Conservation (phyloP, 768 basidiomycete species). For the Boletus vermiculosoides region DNA sequence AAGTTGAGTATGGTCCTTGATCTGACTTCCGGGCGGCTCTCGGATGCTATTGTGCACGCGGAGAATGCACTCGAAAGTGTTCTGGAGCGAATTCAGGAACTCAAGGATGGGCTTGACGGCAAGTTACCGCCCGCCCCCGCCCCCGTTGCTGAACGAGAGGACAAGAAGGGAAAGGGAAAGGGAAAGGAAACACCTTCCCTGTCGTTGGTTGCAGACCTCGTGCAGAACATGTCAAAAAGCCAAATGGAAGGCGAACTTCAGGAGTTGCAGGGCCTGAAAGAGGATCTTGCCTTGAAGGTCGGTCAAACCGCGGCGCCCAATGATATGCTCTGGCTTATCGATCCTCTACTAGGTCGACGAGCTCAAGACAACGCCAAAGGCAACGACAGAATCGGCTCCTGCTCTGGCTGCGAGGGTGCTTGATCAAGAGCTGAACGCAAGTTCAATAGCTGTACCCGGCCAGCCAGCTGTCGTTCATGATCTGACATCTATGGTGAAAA, state of each 20-base stretch:
- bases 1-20: constrained; percentile 93
- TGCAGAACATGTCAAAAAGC: constrained; percentile 65
- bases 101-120: constrained; percentile 46
- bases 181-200: constrained; percentile 61
- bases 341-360: constrained; percentile 75
- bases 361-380: constrained; percentile 75
- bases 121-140: constrained; percentile 36
- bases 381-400: constrained; percentile 58
- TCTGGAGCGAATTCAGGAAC: constrained; percentile 60
- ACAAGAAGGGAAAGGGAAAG: constrained; percentile 50
- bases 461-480: constrained; percentile 64
- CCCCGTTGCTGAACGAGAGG: constrained; percentile 31
- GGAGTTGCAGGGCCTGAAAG: constrained; percentile 71
- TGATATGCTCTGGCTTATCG: neutral
- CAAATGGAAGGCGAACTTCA: constrained; percentile 79
- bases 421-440: constrained; percentile 64
- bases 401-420: constrained; percentile 69
- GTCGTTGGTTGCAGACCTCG: constrained; percentile 42
- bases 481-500: constrained; percentile 79
- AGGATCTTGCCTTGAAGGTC: constrained; percentile 85
- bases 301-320: neutral
- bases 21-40: constrained; percentile 79
- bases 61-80: constrained; percentile 80
- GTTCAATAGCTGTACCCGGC: constrained; percentile 33
- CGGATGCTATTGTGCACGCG: constrained; percentile 79